phyloP scores from a whole-genome alignment of 441 rosid species.

The Eruca vesicaria region DNA sequence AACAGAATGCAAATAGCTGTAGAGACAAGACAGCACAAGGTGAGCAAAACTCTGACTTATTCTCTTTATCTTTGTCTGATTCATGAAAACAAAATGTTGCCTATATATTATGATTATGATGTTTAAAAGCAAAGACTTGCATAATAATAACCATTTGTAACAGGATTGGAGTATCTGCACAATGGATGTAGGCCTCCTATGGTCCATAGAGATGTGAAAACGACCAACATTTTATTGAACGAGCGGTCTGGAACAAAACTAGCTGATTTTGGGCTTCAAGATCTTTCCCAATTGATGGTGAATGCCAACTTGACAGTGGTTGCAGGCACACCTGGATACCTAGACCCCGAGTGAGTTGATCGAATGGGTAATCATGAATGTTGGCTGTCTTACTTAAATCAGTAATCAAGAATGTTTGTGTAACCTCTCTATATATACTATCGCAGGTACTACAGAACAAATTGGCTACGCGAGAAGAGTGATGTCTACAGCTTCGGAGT shows the following conservation, averaged over 20 bases:
- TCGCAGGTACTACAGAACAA: constrained; percentile 34
- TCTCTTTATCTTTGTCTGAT: not conserved
- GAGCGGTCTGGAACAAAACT: constrained; percentile 41
- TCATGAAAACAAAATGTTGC: not conserved
- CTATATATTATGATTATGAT: not conserved
- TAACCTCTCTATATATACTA: not conserved
- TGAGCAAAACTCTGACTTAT: not conserved
- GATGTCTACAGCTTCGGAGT: constrained; percentile 44
- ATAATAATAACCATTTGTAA: not conserved
- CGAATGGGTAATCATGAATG: not conserved
- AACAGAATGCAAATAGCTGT: constrained; percentile 46
- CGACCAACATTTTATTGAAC: constrained; percentile 44
- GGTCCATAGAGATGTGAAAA: constrained; percentile 50
- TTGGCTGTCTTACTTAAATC: not conserved
- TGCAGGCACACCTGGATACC: constrained; percentile 41
- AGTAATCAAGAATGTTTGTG: not conserved
- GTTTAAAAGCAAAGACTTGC: not conserved
- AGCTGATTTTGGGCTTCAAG: constrained; percentile 50
- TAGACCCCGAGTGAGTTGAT: constrained; percentile 42
- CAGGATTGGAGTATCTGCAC: constrained; percentile 49
- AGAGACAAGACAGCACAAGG: constrained; percentile 59
- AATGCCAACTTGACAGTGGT: constrained; percentile 25
- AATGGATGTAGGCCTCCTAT: constrained; percentile 48
- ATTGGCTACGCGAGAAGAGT: constrained; percentile 34
- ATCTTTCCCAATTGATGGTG: constrained; percentile 31